Base-by-base conservation (phyloP, 192 early-diverging fungal species). In the Phycomyces blakesleeanus region DNA sequence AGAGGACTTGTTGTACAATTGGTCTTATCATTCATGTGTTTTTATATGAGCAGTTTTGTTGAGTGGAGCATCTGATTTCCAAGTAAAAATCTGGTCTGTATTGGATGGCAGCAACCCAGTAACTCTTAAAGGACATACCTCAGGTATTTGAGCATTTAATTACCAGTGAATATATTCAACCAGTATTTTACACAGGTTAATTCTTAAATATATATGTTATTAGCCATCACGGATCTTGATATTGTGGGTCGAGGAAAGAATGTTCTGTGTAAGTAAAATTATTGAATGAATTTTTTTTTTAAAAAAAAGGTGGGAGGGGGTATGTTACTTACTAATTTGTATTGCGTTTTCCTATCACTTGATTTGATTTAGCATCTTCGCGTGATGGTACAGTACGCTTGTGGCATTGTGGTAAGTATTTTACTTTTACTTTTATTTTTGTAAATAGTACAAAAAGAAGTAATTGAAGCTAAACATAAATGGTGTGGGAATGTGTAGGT, bases 41-140 rank as follows among this genome's bases (percentile, higher is more conserved):
- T 41, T 49, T 50, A 14, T 44, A 24, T 9, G 8, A 1, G 22
- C 59, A 76, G 89, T 91, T 0, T 72, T 87, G 7, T 75, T 92
- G 10, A 87, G 83, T 54, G 90, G 85, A 4, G 82, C 78, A 12
- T 76, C 80, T 14, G 90, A 92, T 61, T 81, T 87, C 68, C 79
- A 81, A 39, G 65, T 89, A 7, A 83, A 83, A 38, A 73, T 92
- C 58, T 92, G 90, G 90, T 89, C 89, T 21, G 88, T 79, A 22
- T 61, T 82, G 29, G 88, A 92, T 64, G 90, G 90, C 51, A 76
- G 76, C 27, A 89, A 88, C 58, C 90, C 90, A 10, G 85, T 86
- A 3, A 88, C 87, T 8, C 70, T 92, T 52, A 79, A 69, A 18
- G 90, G 89, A 20, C 90, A 92, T 66, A 83, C 75, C 4, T 76